Conservation (phyloP, 495 filamentous ascomycete species). For the Xylaria intraflava region DNA sequence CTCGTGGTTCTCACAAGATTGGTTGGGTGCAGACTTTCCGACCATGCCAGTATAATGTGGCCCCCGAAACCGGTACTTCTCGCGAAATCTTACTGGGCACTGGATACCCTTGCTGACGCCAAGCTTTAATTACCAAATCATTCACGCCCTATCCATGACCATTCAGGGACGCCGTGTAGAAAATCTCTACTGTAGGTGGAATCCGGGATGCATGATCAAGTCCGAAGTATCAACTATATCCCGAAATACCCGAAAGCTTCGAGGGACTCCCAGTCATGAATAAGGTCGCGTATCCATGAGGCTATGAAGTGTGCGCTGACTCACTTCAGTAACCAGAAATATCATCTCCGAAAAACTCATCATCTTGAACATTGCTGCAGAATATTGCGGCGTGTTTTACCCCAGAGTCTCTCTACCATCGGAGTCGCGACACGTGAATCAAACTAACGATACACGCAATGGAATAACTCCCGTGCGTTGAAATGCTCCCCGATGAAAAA, state of each 20-base stretch:
- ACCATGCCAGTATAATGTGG: slow-evolving; percentile 21
- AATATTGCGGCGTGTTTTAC: too few relatives aligned
- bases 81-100: not conserved
- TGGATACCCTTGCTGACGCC: not conserved
- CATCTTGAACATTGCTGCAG: not conserved
- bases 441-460: too few relatives aligned
- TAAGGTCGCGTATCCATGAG: not conserved
- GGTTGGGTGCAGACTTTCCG: slow-evolving; percentile 25
- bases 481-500: too few relatives aligned
- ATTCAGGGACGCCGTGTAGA: not conserved
- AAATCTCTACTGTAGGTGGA: not conserved
- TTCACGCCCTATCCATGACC: not conserved
- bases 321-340: not conserved
- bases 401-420: too few relatives aligned
- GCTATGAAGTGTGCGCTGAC: not conserved
- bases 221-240: not conserved
- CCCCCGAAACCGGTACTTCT: not conserved
- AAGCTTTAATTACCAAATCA: not conserved
- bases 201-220: not conserved
- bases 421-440: too few relatives aligned
- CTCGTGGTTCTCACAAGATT: slow-evolving; percentile 29
- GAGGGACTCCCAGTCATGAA: not conserved
- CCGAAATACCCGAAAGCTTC: not conserved
- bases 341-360: not conserved
- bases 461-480: too few relatives aligned